Evolutionary conservation across 2,329 filamentous ascomycete genomes (phyloP).

Genomic region (Phaeoacremonium minimum): DNA sequence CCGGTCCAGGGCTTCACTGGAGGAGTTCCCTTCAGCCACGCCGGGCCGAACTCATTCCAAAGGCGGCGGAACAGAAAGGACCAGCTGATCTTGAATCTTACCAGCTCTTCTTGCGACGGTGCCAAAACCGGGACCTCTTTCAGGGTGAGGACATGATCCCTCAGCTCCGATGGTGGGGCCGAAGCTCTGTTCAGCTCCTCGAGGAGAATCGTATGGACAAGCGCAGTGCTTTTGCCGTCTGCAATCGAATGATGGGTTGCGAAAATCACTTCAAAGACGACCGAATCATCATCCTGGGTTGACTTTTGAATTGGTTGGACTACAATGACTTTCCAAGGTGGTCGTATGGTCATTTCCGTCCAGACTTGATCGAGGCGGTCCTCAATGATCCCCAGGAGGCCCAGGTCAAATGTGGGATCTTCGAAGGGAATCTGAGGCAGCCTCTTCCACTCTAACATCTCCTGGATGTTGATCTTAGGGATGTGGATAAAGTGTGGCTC

Average conservation of each 20-base stretch:
- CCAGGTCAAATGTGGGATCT: constrained; percentile 20
- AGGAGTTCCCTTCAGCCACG: constrained; percentile 25
- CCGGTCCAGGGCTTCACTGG: constrained; percentile 31
- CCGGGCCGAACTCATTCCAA: constrained; percentile 33
- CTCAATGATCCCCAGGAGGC: constrained; percentile 27
- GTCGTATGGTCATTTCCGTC: constrained; percentile 28
- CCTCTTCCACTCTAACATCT: constrained; percentile 33
- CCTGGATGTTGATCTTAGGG: constrained; percentile 32
- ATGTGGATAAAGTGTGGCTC: constrained; percentile 38
- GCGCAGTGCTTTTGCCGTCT: constrained; percentile 43
- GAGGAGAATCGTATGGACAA: constrained; percentile 45
- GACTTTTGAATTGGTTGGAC: constrained; percentile 18
- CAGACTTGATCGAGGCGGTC: constrained; percentile 35
- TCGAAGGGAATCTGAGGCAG: constrained; percentile 5
- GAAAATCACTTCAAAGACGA: constrained; percentile 26
- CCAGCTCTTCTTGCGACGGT: constrained; percentile 32
- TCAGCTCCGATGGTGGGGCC: constrained; percentile 8
- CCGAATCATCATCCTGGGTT: constrained; percentile 8
- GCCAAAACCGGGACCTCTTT: constrained; percentile 24
- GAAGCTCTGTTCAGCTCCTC: constrained; percentile 28
- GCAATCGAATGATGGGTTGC: constrained; percentile 47
- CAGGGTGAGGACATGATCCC: constrained; percentile 23
- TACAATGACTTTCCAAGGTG: constrained; percentile 44
- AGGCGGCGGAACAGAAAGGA: constrained; percentile 33
- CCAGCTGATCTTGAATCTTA: constrained; percentile 33